These are phyloP conservation scores for Chondrostereum purpureum DNA, from an alignment of 1,284 basidiomycete species.

Conservation along the genomic window DNA sequence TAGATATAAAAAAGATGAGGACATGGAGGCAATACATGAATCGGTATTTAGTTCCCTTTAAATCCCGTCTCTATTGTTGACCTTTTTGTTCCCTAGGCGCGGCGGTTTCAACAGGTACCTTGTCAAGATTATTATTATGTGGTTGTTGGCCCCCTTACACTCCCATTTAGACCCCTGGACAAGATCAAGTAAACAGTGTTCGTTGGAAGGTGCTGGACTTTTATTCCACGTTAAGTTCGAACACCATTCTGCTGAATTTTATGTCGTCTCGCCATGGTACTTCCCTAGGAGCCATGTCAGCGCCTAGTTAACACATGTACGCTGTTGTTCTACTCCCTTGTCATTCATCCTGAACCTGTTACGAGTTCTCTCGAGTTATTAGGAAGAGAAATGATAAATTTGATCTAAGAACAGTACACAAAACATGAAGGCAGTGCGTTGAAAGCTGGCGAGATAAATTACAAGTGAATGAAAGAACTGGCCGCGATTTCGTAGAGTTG, in stretches of 20 bases:
- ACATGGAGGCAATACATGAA: constrained; percentile 99
- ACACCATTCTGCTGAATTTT: too few species aligned
- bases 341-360: too few species aligned
- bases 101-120: constrained; percentile 87
- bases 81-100: constrained; percentile 39
- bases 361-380: too few species aligned
- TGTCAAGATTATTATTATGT: constrained; percentile 14
- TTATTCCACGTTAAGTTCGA: background rate
- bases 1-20: constrained; percentile 79
- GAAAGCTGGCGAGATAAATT: background rate
- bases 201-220: background rate
- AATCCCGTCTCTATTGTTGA: constrained; percentile 5
- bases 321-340: too few species aligned
- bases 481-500: too few species aligned
- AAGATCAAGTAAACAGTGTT: constrained; percentile 40
- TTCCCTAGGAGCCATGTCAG: too few species aligned
- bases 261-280: too few species aligned
- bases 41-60: constrained; percentile 40
- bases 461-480: constrained; percentile 1
- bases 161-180: constrained; percentile 40
- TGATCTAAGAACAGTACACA: too few species aligned
- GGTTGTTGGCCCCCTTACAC: too few species aligned
- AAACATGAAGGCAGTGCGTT: background rate
- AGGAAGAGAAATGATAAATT: too few species aligned
- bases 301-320: too few species aligned